A percentile compares a stretch with the other conserved stretches of the same genome.
These are phyloP conservation scores for Poronia punctata DNA, from an alignment of 495 filamentous ascomycete species.

Conservation along the genomic window DNA sequence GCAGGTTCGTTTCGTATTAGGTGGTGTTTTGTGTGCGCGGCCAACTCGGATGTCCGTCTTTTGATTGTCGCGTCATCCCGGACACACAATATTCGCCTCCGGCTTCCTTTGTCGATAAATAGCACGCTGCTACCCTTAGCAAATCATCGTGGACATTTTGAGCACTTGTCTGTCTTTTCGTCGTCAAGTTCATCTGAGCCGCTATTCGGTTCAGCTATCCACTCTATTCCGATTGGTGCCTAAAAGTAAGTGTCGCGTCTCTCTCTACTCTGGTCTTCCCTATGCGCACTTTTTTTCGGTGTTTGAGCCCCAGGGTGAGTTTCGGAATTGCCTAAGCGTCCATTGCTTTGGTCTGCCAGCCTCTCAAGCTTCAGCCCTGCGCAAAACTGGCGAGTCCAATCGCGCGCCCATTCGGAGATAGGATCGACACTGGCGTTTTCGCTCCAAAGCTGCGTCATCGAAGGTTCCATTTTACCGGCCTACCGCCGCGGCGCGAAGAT, in stretches of 20 bases:
- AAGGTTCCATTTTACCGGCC: constrained; percentile 8
- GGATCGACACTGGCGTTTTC: constrained; percentile 18
- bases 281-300: constrained; percentile 10
- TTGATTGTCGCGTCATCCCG: constrained; percentile 30
- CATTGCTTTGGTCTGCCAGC: neutral
- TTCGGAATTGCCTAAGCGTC: neutral
- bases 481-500: constrained; percentile 7
- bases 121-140: constrained; percentile 27
- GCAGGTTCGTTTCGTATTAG: constrained; percentile 26
- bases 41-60: constrained; percentile 23
- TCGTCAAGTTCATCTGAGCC: constrained; percentile 30
- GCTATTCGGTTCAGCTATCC: constrained; percentile 24
- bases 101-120: constrained; percentile 31
- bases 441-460: constrained; percentile 26
- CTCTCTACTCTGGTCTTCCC: neutral
- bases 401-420: constrained; percentile 10
- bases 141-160: constrained; percentile 26
- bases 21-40: constrained; percentile 28
- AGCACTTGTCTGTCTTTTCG: constrained; percentile 28
- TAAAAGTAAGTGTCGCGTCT: constrained; percentile 27
- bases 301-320: constrained; percentile 13
- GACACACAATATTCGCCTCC: constrained; percentile 16
- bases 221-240: constrained; percentile 34
- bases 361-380: constrained; percentile 5
- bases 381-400: constrained; percentile 4